Conservation (phyloP, 2,329 filamentous ascomycete genomes). For the Aspergillus piperis region DNA sequence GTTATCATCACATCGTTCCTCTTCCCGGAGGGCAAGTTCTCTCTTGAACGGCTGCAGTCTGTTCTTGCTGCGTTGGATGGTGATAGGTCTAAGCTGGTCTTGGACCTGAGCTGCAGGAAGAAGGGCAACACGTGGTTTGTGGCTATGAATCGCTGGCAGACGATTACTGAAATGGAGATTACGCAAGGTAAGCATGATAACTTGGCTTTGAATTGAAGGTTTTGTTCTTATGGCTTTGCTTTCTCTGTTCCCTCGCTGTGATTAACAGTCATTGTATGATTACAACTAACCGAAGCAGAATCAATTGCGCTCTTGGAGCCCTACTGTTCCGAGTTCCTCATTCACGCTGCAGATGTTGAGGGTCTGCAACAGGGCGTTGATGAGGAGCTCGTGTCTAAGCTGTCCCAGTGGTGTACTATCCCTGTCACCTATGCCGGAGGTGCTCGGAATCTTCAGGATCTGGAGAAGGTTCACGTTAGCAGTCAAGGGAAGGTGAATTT, state of each 20-base stretch:
- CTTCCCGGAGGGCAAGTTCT: conserved; percentile 83
- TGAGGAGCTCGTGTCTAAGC: conserved; percentile 71
- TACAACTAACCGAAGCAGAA: conserved; percentile 53
- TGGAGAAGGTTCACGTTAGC: conserved; percentile 76
- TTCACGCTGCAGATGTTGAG: conserved; percentile 96
- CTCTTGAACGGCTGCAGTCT: conserved; percentile 70
- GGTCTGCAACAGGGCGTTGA: conserved; percentile 91
- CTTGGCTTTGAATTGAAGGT: neutral
- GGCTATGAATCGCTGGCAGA: conserved; percentile 99
- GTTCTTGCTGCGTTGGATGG: conserved; percentile 72
- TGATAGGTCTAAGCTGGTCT: conserved; percentile 79
- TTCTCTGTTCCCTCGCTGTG: neutral
- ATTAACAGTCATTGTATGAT: neutral
- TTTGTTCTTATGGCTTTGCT: neutral
- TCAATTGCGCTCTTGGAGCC: conserved; percentile 80
- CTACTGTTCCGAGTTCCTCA: conserved; percentile 93
- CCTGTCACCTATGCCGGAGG: conserved; percentile 96
- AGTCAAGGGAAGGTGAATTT: conserved; percentile 83
- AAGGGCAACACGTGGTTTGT: conserved; percentile 83
- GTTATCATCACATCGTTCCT: conserved; percentile 96
- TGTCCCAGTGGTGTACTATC: conserved; percentile 84
- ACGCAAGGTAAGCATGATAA: conserved; percentile 64
- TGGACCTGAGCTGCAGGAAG: conserved; percentile 88
- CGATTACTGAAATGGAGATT: conserved; percentile 93
- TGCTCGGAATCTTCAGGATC: conserved; percentile 76